Percentiles rank a stretch among this genome's conserved stretches.
Evolutionary conservation across 2,329 filamentous ascomycete species (phyloP).

Genomic region (Alternaria tenuissima): DNA sequence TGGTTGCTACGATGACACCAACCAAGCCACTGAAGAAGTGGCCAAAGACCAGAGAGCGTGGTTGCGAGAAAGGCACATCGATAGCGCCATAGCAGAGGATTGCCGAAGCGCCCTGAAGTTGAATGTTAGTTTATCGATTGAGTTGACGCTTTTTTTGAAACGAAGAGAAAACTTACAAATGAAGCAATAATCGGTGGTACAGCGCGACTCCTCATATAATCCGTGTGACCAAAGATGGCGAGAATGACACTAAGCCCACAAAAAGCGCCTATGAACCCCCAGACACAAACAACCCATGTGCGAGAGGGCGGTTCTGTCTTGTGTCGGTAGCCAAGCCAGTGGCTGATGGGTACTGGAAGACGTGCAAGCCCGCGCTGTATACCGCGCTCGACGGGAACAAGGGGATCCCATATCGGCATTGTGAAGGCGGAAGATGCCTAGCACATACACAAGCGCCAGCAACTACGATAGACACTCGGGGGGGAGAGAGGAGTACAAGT

Average conservation of each 20-base stretch:
- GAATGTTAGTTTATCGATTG: neutral
- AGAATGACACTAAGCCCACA: conserved; percentile 53
- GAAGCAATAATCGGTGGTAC: conserved; percentile 55
- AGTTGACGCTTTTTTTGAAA: neutral
- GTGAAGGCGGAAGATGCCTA: conserved; percentile 8
- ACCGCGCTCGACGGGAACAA: conserved; percentile 38
- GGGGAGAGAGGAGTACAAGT: too few species aligned
- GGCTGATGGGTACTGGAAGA: conserved; percentile 72
- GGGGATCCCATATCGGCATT: conserved; percentile 36
- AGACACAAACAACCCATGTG: conserved; percentile 49
- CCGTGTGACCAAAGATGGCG: conserved; percentile 51
- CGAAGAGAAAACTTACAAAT: conserved; percentile 37
- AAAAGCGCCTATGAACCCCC: conserved; percentile 56
- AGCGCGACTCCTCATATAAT: conserved; percentile 49
- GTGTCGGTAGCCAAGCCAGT: conserved; percentile 65
- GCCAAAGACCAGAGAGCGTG: conserved; percentile 55
- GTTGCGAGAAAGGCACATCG: conserved; percentile 56
- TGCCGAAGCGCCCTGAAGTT: conserved; percentile 53
- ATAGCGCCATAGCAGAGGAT: conserved; percentile 58
- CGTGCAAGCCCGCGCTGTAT: conserved; percentile 44
- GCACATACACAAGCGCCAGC: neutral
- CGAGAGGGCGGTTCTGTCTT: conserved; percentile 37
- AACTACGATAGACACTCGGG: neutral
- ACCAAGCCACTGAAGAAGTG: conserved; percentile 55
- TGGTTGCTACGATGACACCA: conserved; percentile 55